These are phyloP conservation scores for Boletellus ananiceps DNA, from an alignment of 768 basidiomycete genomes.

Conservation along the genomic window DNA sequence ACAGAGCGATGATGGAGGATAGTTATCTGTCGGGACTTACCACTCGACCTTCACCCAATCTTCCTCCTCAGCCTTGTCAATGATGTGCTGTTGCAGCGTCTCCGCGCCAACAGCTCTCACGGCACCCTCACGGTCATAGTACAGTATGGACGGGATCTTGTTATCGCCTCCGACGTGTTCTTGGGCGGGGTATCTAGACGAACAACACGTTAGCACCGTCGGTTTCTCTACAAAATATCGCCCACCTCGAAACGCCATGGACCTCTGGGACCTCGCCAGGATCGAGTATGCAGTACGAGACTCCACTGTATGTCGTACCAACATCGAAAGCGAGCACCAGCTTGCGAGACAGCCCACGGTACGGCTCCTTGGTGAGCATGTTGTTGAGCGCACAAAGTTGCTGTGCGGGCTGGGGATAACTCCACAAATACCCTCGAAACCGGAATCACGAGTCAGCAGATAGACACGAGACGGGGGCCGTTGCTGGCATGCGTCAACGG, in stretches of 20 bases:
- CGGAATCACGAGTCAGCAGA: too few relatives aligned
- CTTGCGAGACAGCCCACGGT: slow-evolving; percentile 37
- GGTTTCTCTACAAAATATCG: not conserved
- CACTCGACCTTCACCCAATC: slow-evolving; percentile 37
- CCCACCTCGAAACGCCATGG: slow-evolving; percentile 25
- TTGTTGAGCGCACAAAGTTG: too few relatives aligned
- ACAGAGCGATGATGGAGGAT: not conserved
- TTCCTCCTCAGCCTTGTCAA: slow-evolving; percentile 37
- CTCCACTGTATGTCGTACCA: slow-evolving; percentile 41
- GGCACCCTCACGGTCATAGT: slow-evolving; percentile 40
- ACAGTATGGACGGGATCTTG: slow-evolving; percentile 47
- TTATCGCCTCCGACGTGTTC: slow-evolving; percentile 43
- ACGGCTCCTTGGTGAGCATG: slow-evolving; percentile 19
- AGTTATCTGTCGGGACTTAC: slow-evolving; percentile 14
- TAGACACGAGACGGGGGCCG: too few relatives aligned
- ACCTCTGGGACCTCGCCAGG: slow-evolving; percentile 33
- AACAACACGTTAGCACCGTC: not conserved
- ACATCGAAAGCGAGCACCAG: slow-evolving; percentile 42
- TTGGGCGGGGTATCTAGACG: slow-evolving; percentile 42
- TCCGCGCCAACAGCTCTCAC: slow-evolving; percentile 44
- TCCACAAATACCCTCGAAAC: too few relatives aligned
- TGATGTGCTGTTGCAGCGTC: slow-evolving; percentile 31
- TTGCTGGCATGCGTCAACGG: too few relatives aligned
- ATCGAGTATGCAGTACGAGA: slow-evolving; percentile 35
- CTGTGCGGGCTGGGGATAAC: too few relatives aligned